Evolutionary conservation across 495 filamentous ascomycete species (phyloP).

Genomic region (Talaromyces trachyspermus): DNA sequence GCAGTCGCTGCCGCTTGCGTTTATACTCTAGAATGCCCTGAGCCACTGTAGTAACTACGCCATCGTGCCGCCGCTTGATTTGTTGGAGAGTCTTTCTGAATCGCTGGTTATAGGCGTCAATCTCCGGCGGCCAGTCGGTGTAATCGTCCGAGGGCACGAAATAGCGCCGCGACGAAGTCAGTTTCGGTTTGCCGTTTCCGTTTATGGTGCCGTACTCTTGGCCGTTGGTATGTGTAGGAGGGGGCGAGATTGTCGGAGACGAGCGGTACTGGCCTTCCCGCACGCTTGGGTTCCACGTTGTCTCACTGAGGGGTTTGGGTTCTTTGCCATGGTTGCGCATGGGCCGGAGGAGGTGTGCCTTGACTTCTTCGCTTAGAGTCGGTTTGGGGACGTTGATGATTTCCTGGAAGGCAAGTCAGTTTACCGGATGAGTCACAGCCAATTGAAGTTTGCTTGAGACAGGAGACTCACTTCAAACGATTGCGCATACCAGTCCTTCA

Average conservation of each 20-base stretch:
- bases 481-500: slow-evolving; percentile 98
- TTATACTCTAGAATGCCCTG: slow-evolving; percentile 98
- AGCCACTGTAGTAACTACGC: slow-evolving; percentile 89
- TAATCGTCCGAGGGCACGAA: slow-evolving; percentile 86
- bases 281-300: slow-evolving; percentile 84
- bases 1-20: slow-evolving; percentile 90
- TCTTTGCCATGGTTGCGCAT: slow-evolving; percentile 51
- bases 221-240: no score
- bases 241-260: no score
- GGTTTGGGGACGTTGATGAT: slow-evolving; percentile 81
- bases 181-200: slow-evolving; percentile 32
- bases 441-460: background rate
- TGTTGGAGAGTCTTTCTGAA: slow-evolving; percentile 79
- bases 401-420: slow-evolving; percentile 53
- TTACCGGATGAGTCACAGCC: slow-evolving; percentile 2
- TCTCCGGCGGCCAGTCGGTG: slow-evolving; percentile 87
- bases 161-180: slow-evolving; percentile 58
- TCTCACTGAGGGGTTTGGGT: slow-evolving; percentile 66
- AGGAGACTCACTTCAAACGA: slow-evolving; percentile 76
- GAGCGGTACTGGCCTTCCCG: slow-evolving; percentile 81
- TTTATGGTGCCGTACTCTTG: slow-evolving; percentile 40
- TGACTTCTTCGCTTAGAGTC: slow-evolving; percentile 65
- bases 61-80: slow-evolving; percentile 93
- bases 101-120: slow-evolving; percentile 86
- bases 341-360: slow-evolving; percentile 69